Evolutionary conservation across 306 rosid genomes (phyloP).

Genomic region (Calophaca sinica): DNA sequence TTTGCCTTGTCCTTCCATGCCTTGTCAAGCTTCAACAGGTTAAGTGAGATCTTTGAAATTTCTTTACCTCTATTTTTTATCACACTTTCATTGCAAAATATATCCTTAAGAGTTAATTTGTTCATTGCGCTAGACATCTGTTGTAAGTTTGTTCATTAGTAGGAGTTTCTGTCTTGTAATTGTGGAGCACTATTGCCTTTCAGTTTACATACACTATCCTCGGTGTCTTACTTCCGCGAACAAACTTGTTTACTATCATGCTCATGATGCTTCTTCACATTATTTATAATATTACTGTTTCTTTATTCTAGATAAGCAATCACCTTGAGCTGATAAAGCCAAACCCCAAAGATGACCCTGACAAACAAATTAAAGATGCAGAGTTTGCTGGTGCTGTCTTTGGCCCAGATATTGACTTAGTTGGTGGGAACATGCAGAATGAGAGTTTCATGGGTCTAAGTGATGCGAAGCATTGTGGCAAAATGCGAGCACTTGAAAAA

Average conservation of each 20-base stretch:
- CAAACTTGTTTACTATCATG: slow-evolving; percentile 9
- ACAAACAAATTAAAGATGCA: slow-evolving; percentile 87
- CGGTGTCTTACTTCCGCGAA: slow-evolving; percentile 25
- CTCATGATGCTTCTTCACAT: slow-evolving; percentile 27
- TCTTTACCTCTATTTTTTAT: slow-evolving; percentile 33
- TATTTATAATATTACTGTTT: slow-evolving; percentile 34
- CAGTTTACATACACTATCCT: slow-evolving; percentile 17
- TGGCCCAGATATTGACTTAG: slow-evolving; percentile 86
- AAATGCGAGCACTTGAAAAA: slow-evolving; percentile 91
- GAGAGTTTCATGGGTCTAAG: slow-evolving; percentile 95
- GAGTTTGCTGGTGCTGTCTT: slow-evolving; percentile 84
- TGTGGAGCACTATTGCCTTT: slow-evolving; percentile 25
- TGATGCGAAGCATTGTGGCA: slow-evolving; percentile 88
- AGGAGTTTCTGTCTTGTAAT: slow-evolving; percentile 28
- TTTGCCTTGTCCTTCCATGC: slow-evolving; percentile 93
- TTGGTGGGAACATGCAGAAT: slow-evolving; percentile 77
- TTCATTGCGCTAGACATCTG: slow-evolving; percentile 25
- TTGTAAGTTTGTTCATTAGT: slow-evolving; percentile 10
- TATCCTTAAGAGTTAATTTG: slow-evolving; percentile 23
- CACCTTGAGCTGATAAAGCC: slow-evolving; percentile 96
- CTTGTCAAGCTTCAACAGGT: slow-evolving; percentile 99
- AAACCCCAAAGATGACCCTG: slow-evolving; percentile 80
- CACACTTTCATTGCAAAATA: slow-evolving; percentile 30
- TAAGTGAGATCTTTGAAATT: slow-evolving; percentile 41
- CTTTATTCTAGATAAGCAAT: slow-evolving; percentile 76